Evolutionary conservation across 371 early-diverging fungal species (phyloP).

Genomic region (Paraphysoderma sedebokerense): DNA sequence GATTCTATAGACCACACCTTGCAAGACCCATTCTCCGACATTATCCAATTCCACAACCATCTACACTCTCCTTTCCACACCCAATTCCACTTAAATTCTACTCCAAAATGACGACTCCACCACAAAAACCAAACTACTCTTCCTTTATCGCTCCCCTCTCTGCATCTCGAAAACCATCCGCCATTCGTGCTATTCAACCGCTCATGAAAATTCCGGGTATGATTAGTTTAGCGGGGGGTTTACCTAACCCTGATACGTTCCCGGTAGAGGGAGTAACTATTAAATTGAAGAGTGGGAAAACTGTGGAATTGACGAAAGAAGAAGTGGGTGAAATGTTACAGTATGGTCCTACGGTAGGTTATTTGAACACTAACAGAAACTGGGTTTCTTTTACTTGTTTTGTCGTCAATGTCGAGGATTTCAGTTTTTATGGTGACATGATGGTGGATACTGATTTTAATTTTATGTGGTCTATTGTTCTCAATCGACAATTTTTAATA

Average conservation of each 20-base stretch:
- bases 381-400: too few species aligned
- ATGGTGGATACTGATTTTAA: too few species aligned
- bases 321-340: conserved; percentile 25
- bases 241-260: conserved; percentile 48
- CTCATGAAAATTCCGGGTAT: conserved; percentile 24
- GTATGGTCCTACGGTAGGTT: conserved; percentile 33
- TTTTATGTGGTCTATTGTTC: conserved; percentile 1
- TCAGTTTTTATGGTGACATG: too few species aligned
- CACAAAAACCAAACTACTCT: conserved; percentile 8
- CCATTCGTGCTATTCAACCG: conserved; percentile 23
- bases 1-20: too few species aligned
- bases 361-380: too few species aligned
- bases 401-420: too few species aligned
- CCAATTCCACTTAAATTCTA: too few species aligned
- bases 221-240: conserved; percentile 53
- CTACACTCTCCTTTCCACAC: too few species aligned
- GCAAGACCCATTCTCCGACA: too few species aligned
- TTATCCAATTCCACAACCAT: too few species aligned
- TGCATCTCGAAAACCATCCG: conserved; percentile 20
- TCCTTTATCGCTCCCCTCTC: conserved; percentile 8
- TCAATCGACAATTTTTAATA: conserved; percentile 6
- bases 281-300: conserved; percentile 38
- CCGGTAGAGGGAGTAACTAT: conserved; percentile 46
- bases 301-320: conserved; percentile 20
- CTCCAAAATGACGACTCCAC: too few species aligned